Base-by-base conservation (phyloP, 2,329 filamentous ascomycete genomes). In the Cercospora sp. region DNA sequence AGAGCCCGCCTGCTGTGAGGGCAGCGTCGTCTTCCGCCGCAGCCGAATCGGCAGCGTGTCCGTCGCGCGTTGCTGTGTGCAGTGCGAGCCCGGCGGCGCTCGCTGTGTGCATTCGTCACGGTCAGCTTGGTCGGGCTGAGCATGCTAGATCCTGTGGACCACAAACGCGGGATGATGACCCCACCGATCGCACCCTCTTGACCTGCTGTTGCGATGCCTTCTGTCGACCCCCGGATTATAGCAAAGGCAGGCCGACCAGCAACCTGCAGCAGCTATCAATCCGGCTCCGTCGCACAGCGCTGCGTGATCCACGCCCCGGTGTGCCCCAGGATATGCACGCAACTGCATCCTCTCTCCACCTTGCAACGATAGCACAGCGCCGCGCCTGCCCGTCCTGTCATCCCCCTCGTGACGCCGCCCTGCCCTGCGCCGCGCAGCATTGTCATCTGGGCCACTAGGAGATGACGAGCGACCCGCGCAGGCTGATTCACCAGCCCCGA, bases 391-490 rank as follows among this genome's bases (percentile, higher is more conserved):
- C 12, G 16, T 58, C 53, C 20, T 58, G 26, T 18, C 53, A 10
- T 30, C 20, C 18, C 48, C 26, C 48, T 53, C 48, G 36, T 42
- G 36, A 42, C 36, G 36, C 36, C 36, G 36, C 36, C 36, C 16
- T 42, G 36, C 36, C 36, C 36, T 42, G 36, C 42, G 51, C 36
- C 55, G 23, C 31, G 36, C 31, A 53, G 61, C 64, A 62, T 42
- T 60, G 42, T 28, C 58, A 45, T n/a, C 64, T 31, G 60, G 40
- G 13, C 40, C 28, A 28, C 55, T 65, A 60, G 70, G 70, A 70
- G 60, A 72, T 71, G 69, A 70, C 66, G 66, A 70, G 64, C 63
- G 51, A 58, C 55, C 45, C 33, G 63, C 72, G 70, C 70, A 74
- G 73, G 71, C 70, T 68, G 68, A 63, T 65, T 64, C 64, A 63